A percentile compares a stretch with the other conserved stretches of the same genome.
phyloP scores from a whole-genome alignment of 1,139 yeast species.

The Nadsonia commutata region DNA sequence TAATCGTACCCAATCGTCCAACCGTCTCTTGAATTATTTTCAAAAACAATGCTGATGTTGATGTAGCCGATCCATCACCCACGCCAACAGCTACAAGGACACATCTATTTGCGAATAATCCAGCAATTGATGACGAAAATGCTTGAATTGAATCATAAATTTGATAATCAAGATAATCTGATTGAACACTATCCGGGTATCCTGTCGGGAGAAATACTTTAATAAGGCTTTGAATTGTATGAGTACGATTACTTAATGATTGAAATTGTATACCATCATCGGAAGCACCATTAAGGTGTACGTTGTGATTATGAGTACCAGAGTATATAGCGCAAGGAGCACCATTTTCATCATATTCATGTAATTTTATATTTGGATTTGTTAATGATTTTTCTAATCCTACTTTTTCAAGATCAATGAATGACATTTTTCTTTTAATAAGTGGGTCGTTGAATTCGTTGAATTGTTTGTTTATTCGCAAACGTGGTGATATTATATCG shows the following conservation, averaged over 20 bases:
- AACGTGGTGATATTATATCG: too few relatives aligned
- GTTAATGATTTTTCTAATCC: too few relatives aligned
- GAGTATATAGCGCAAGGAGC: background rate
- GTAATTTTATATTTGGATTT: too few relatives aligned
- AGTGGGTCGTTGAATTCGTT: too few relatives aligned
- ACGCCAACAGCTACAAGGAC: constrained; percentile 26
- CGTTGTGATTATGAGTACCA: background rate
- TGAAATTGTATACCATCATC: too few relatives aligned
- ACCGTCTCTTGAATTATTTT: constrained; percentile 25
- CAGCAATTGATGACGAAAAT: constrained; percentile 24
- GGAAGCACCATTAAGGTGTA: background rate
- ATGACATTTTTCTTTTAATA: background rate
- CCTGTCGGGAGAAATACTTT: constrained; percentile 26
- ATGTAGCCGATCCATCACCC: constrained; percentile 25
- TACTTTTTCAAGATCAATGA: background rate
- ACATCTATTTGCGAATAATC: constrained; percentile 24
- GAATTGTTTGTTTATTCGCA: too few relatives aligned
- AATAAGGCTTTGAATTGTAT: constrained; percentile 9
- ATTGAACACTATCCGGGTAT: constrained; percentile 22
- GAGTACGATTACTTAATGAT: background rate
- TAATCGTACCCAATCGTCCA: constrained; percentile 26
- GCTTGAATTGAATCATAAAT: constrained; percentile 27
- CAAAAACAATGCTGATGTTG: constrained; percentile 25
- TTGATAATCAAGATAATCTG: constrained; percentile 25
- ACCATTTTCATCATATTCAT: background rate